Evolutionary conservation across 2,329 filamentous ascomycete species (phyloP).

Genomic region (Trichoderma cornu-damae): DNA sequence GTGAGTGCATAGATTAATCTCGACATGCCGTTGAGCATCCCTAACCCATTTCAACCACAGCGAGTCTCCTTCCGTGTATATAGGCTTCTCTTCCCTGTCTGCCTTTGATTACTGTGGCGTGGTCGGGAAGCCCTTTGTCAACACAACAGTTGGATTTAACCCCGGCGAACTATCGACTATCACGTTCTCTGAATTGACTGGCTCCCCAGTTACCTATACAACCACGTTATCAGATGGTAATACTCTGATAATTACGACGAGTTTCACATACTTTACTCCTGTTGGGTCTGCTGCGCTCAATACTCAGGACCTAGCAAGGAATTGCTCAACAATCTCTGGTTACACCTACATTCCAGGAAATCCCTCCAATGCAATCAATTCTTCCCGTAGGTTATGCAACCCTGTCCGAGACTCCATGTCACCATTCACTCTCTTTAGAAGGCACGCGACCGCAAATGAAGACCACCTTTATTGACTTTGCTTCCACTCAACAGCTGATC

Average conservation of each 20-base stretch:
- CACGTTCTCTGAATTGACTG: neutral
- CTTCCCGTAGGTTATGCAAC: conserved; percentile 7
- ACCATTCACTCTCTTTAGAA: neutral
- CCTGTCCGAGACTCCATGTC: neutral
- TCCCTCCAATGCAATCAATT: neutral
- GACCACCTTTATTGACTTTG: neutral
- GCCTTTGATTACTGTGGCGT: conserved; percentile 14
- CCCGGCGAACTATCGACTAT: conserved; percentile 15
- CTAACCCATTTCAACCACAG: conserved; percentile 1
- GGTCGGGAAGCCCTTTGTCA: conserved; percentile 7
- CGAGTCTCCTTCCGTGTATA: conserved; percentile 15
- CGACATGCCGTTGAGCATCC: neutral
- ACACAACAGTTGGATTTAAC: conserved; percentile 15
- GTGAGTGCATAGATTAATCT: neutral
- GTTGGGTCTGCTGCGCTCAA: conserved; percentile 12
- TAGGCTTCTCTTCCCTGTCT: conserved; percentile 18
- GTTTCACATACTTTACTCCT: neutral
- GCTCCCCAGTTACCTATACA: neutral
- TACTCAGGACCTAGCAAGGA: conserved; percentile 13
- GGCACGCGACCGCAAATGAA: no score
- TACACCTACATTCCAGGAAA: conserved; percentile 15
- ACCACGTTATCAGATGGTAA: neutral
- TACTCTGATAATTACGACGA: neutral
- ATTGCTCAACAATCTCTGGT: conserved; percentile 17
- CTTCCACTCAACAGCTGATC: conserved; percentile 8